Base-by-base conservation (phyloP, 176 grass and related monocot species). In the Rhynchospora breviuscula region DNA sequence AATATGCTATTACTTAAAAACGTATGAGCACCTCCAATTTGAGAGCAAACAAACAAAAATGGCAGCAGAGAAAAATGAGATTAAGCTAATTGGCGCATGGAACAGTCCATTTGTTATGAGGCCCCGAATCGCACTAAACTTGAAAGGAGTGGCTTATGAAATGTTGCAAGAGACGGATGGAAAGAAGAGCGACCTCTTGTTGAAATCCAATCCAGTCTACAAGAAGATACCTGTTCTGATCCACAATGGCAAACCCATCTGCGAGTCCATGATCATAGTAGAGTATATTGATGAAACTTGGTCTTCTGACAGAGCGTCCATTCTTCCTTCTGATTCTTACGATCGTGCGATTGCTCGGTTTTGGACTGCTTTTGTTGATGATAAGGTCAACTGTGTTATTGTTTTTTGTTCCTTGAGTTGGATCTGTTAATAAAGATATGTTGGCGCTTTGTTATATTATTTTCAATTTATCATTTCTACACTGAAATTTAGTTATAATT, bases 251-350 rank as follows among this genome's bases (percentile, higher is more conserved):
- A 82, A 71, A 49, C 53, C 87, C 59, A 49, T 92, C 48, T 75
- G 25, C 15, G 85, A 92, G 82, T 92, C 90, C 1, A 17, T 85
- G 21, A 40, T 89, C 80, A 89, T 92, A 31, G 22, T 89, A 1
- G 2, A 92, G 68, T 94, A 91, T 71, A 46, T 94, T 67, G 92
- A 88, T 54, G 87, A 88, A 65, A 90, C 53, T 54, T 91, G 92
- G 92, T 10, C 79, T 57, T 40, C 35, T 40, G 1, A 11, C 7
- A 19, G 7, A 0, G 18, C 79, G 2, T 19, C 67, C 21, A 59
- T 94, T 8, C 85, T 94, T 29, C 79, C 87, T 0, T 49, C 67
- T 13, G 53, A 91, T n/a, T 64, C 87, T 2, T 79, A 81, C 19
- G 15, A 83, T 15, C 89, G 92, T 0, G 87, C 89, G 7, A 2